Percentiles rank a stretch among this genome's conserved stretches.
phyloP scores from a whole-genome alignment of 2,329 filamentous ascomycete species.

The Hymenoscyphus scutula region DNA sequence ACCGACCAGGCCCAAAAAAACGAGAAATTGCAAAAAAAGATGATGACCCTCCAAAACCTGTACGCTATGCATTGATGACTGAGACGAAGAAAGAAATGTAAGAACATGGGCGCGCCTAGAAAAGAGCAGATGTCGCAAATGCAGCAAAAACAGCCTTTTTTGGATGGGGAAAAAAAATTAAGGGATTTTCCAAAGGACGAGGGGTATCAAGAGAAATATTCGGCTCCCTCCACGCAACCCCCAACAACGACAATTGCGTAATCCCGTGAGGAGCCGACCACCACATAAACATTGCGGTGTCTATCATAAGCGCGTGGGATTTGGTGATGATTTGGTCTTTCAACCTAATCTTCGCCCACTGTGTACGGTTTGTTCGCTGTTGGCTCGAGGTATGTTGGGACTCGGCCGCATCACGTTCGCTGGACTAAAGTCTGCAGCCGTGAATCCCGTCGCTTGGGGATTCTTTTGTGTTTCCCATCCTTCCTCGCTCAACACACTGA shows the following conservation, averaged over 20 bases:
- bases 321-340: constrained; percentile 10
- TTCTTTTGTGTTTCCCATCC: constrained; percentile 49
- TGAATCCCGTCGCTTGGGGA: constrained; percentile 26
- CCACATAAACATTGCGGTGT: not conserved
- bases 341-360: constrained; percentile 37
- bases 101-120: not conserved
- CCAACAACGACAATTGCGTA: not conserved
- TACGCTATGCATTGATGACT: constrained; percentile 29
- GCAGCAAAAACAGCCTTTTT: constrained; percentile 25
- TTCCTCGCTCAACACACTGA: constrained; percentile 82
- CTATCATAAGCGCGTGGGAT: not conserved
- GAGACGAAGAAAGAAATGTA: constrained; percentile 6
- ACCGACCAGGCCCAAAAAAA: too few relatives aligned
- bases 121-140: constrained; percentile 18
- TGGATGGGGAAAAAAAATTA: not conserved
- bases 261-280: not conserved
- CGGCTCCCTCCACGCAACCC: constrained; percentile 3
- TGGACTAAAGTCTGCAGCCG: constrained; percentile 31
- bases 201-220: constrained; percentile 31
- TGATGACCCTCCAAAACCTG: constrained; percentile 23
- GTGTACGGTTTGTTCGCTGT: constrained; percentile 37
- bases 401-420: constrained; percentile 31
- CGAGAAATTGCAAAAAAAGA: constrained; percentile 11
- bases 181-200: constrained; percentile 22
- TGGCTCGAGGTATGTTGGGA: constrained; percentile 32